A percentile compares a stretch with the other conserved stretches of the same genome.
These are phyloP conservation scores for Debaryomycetaceae sp. DNA, from an alignment of 1,139 yeast species.

Conservation along the genomic window DNA sequence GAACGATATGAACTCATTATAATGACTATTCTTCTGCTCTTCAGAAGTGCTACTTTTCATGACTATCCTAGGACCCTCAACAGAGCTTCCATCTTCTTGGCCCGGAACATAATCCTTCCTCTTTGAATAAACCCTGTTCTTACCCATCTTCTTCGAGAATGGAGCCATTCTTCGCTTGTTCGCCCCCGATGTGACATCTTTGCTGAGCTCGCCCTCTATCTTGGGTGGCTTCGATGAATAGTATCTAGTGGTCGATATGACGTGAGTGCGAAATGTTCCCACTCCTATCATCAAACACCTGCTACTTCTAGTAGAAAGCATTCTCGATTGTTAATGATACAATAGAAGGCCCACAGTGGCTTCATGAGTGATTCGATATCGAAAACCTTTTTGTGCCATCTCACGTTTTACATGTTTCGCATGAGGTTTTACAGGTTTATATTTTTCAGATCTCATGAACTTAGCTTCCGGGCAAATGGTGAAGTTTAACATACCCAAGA, in stretches of 20 bases:
- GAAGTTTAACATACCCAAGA: neutral
- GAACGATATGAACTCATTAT: slow-evolving; percentile 19
- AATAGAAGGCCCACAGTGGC: neutral
- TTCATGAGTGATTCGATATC: neutral
- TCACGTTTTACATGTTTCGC: neutral
- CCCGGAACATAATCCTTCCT: neutral
- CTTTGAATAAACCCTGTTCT: neutral
- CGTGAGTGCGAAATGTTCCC: neutral
- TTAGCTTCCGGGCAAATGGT: neutral
- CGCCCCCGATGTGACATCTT: neutral
- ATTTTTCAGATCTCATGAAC: neutral
- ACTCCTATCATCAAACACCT: neutral
- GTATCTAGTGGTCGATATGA: neutral
- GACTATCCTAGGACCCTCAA: neutral
- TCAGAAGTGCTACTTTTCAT: neutral
- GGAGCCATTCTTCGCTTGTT: slow-evolving; percentile 2
- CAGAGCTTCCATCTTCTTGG: neutral
- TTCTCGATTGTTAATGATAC: neutral
- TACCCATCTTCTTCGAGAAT: slow-evolving; percentile 3
- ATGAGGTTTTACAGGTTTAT: neutral
- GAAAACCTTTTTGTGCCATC: neutral
- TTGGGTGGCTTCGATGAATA: slow-evolving; percentile 12
- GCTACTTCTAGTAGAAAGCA: neutral
- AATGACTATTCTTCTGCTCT: neutral
- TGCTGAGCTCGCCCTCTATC: slow-evolving; percentile 2